Conservation (phyloP, 2,329 filamentous ascomycete genomes). For the Emmonsia crescens region DNA sequence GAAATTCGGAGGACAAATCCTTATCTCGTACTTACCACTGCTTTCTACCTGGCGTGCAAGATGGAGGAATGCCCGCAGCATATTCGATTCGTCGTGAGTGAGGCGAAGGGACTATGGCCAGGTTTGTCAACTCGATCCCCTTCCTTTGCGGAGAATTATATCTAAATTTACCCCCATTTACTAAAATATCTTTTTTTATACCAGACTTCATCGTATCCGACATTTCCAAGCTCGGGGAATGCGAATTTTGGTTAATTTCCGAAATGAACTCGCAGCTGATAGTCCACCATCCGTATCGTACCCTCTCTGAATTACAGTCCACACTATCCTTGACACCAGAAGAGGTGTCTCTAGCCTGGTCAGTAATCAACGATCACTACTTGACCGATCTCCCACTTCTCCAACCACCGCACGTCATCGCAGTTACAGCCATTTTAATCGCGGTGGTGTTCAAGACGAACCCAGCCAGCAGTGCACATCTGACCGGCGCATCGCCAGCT, state of each 20-base stretch:
- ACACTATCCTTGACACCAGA: slow-evolving; percentile 65
- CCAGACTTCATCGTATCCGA: slow-evolving; percentile 62
- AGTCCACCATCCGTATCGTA: slow-evolving; percentile 81
- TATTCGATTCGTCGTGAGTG: slow-evolving; percentile 78
- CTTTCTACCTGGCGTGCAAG: slow-evolving; percentile 91
- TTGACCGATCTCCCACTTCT: slow-evolving; percentile 83
- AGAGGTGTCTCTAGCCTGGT: slow-evolving; percentile 66
- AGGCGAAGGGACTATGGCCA: slow-evolving; percentile 77
- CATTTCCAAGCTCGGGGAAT: slow-evolving; percentile 77
- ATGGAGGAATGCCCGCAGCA: slow-evolving; percentile 97
- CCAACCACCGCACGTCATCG: slow-evolving; percentile 75
- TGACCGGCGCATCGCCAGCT: slow-evolving; percentile 21
- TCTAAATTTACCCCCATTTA: not conserved
- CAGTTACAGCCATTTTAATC: slow-evolving; percentile 75
- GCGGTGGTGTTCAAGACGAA: slow-evolving; percentile 55
- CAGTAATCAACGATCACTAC: slow-evolving; percentile 83
- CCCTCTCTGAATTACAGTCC: slow-evolving; percentile 57
- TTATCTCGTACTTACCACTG: slow-evolving; percentile 84
- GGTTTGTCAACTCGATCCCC: slow-evolving; percentile 32
- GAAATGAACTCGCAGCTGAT: slow-evolving; percentile 87
- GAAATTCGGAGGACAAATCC: slow-evolving; percentile 89
- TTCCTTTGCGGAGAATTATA: not conserved
- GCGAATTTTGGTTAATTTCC: slow-evolving; percentile 84
- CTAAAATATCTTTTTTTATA: slow-evolving; percentile 13
- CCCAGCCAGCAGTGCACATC: not conserved